Evolutionary conservation across 768 basidiomycete species (phyloP), one percentile per base, ranked within the genome.

Genomic region (Hericium coralloides): DNA sequence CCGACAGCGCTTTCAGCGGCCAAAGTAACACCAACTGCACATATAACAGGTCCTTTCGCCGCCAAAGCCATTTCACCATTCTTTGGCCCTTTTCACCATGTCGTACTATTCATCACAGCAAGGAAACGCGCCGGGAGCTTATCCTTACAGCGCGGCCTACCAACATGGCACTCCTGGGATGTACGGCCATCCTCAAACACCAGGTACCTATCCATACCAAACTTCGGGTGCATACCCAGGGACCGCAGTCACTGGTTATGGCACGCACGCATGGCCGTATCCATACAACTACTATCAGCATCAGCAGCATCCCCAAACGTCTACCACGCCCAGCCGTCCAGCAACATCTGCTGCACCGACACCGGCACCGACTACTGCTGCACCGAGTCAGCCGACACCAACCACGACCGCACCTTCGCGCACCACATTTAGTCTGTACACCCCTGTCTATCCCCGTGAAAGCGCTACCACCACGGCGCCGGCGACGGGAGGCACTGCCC

Each of bases 211-310:
- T 64, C 70, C 76, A 15, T 79, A 79, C 59, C 73, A 73, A 45
- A 63, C 78, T 15, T 66, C 80, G 23, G 74, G 74, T 52, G 67
- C 73, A 59, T 86, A 87, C 60, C 68, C 71, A 12, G 78, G 83
- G 58, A 77, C 85, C 14, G 84, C 83, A 14, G 81, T 87, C 45
- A 81, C 84, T 15, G 77, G 85, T 54, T 88, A 87, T 67, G 83
- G 82, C 14, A 65, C 74, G 26, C 14, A 55, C 1, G 58, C 71
- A 31, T 88, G 87, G 85, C 79, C 84, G 2, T 88, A 87, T 68
- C 76, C 81, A 22, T 87, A 87, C 65, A 75, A 76, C 63, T 86
- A 85, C 70, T 75, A 69, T 47, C 65, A 66, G 17, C 64, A 60
- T 4, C 66, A 64, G 49, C 68, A 68, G 51, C 10, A 31, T 9